phyloP scores from a whole-genome alignment of 2,329 filamentous ascomycete genomes.

The Pleoardoris graminearum region DNA sequence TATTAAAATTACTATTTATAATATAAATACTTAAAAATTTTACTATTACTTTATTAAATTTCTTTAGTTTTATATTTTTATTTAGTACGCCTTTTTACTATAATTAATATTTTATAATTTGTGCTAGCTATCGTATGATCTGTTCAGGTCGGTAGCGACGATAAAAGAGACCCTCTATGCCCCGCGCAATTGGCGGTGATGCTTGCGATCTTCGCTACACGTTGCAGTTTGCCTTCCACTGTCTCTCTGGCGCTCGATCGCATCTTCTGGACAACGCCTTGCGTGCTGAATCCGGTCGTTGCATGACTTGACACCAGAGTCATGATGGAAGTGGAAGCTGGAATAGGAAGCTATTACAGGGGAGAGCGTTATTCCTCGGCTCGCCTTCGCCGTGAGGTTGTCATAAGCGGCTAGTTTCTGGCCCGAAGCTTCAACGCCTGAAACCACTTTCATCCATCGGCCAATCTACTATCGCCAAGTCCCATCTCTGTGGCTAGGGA shows the following conservation, averaged over 20 bases:
- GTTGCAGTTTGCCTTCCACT: neutral
- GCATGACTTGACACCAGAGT: neutral
- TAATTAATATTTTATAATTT: too few species aligned
- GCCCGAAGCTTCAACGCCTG: neutral
- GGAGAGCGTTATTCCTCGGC: neutral
- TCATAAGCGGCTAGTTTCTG: too few species aligned
- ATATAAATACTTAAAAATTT: too few species aligned
- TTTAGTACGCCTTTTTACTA: too few species aligned
- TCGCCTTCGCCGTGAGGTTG: neutral
- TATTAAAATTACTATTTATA: too few species aligned
- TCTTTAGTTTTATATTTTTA: too few species aligned
- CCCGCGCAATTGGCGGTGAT: conserved; percentile 8
- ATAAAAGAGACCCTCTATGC: conserved; percentile 11
- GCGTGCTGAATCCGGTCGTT: conserved; percentile 10
- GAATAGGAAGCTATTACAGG: neutral
- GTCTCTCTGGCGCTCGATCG: conserved; percentile 2
- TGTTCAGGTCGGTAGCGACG: too few species aligned
- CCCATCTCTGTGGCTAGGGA: conserved; percentile 25
- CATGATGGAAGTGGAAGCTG: conserved; percentile 1
- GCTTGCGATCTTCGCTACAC: conserved; percentile 8
- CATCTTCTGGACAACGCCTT: conserved; percentile 10
- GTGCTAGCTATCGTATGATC: too few species aligned
- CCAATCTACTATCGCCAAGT: conserved; percentile 11
- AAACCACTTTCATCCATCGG: conserved; percentile 1
- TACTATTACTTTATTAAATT: too few species aligned